A percentile compares a stretch with the other conserved stretches of the same genome.
Conservation (phyloP, 1,139 yeast species). For the Candida glucosophila region DNA sequence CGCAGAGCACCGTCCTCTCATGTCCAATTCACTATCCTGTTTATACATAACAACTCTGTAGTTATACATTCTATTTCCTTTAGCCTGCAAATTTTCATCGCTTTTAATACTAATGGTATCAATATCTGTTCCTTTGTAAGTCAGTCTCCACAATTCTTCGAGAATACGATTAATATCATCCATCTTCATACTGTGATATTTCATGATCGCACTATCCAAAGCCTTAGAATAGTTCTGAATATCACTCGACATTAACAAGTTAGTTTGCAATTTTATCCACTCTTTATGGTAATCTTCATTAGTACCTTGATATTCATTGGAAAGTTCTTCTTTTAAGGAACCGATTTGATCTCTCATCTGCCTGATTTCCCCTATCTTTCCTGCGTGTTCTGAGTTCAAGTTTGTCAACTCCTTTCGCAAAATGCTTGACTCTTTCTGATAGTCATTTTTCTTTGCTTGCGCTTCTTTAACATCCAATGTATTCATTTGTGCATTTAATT, state of each 20-base stretch:
- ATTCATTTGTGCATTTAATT: conserved; percentile 18
- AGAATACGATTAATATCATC: conserved; percentile 80
- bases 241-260: conserved; percentile 75
- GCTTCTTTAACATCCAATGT: conserved; percentile 50
- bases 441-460: conserved; percentile 51
- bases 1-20: conserved; percentile 98
- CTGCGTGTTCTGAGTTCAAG: conserved; percentile 63
- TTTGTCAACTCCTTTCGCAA: conserved; percentile 49
- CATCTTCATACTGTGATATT: conserved; percentile 87
- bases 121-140: conserved; percentile 93
- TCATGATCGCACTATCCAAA: conserved; percentile 88
- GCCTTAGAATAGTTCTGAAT: conserved; percentile 77
- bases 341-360: conserved; percentile 72
- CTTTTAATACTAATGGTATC: conserved; percentile 83
- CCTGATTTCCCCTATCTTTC: conserved; percentile 75
- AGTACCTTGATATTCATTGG: conserved; percentile 63
- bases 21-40: conserved; percentile 84
- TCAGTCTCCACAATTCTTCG: conserved; percentile 87
- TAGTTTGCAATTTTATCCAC: conserved; percentile 71
- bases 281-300: conserved; percentile 58
- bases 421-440: conserved; percentile 47
- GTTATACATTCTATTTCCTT: conserved; percentile 70
- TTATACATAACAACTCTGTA: conserved; percentile 95
- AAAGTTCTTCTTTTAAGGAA: conserved; percentile 48
- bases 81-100: conserved; percentile 54